phyloP scores from a whole-genome alignment of 2,329 filamentous ascomycete species.

The Waltergamsia citrina region DNA sequence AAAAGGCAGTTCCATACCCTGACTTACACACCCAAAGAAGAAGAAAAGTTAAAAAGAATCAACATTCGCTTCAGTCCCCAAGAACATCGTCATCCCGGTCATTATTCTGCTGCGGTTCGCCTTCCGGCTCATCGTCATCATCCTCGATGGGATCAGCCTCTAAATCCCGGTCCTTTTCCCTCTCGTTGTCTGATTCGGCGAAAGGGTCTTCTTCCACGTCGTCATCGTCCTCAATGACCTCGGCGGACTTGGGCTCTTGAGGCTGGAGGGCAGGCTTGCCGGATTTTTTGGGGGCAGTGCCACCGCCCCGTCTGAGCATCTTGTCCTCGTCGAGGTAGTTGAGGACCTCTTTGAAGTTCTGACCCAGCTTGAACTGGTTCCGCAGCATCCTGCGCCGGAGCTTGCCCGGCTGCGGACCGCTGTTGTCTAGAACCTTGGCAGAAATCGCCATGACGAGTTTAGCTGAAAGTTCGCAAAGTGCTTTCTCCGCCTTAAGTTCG shows the following conservation, averaged over 20 bases:
- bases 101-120: slow-evolving; percentile 18
- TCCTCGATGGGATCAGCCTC: slow-evolving; percentile 33
- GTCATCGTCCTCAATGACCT: slow-evolving; percentile 30
- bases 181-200: slow-evolving; percentile 26
- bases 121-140: slow-evolving; percentile 22
- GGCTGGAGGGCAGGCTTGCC: slow-evolving; percentile 8
- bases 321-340: slow-evolving; percentile 67
- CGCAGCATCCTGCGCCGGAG: slow-evolving; percentile 64
- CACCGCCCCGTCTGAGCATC: slow-evolving; percentile 25
- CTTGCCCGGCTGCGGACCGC: slow-evolving; percentile 48
- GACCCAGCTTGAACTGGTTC: slow-evolving; percentile 72
- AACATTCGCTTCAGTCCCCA: slow-evolving; percentile 26
- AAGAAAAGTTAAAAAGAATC: not conserved
- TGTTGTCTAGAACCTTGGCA: slow-evolving; percentile 62
- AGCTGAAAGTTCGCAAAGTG: slow-evolving; percentile 74
- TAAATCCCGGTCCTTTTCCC: slow-evolving; percentile 36
- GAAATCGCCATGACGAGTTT: slow-evolving; percentile 77
- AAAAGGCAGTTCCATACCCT: no score
- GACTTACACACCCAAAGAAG: no score
- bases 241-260: slow-evolving; percentile 10
- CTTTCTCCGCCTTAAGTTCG: slow-evolving; percentile 71
- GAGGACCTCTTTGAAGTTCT: slow-evolving; percentile 78
- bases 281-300: slow-evolving; percentile 30
- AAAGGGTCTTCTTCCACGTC: slow-evolving; percentile 28
- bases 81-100: slow-evolving; percentile 34